phyloP scores from a whole-genome alignment of 2,329 filamentous ascomycete genomes.

The Aureobasidium uvarum region DNA sequence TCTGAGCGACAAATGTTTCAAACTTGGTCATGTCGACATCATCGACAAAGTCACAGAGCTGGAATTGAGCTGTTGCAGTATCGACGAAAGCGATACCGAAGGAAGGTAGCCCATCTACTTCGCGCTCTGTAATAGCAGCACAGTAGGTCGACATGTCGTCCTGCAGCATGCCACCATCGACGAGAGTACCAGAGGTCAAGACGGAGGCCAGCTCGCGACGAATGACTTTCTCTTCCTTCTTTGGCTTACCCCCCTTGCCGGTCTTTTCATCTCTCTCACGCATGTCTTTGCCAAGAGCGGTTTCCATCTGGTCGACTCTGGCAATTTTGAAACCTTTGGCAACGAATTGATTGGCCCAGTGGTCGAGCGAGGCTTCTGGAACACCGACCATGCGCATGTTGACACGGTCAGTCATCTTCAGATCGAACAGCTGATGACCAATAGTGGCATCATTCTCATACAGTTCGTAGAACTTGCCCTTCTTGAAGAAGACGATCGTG shows the following conservation, averaged over 20 bases:
- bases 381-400: constrained; percentile 99
- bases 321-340: constrained; percentile 98
- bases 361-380: constrained; percentile 88
- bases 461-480: constrained; percentile 98
- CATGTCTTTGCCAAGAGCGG: constrained; percentile 95
- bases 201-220: constrained; percentile 86
- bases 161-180: constrained; percentile 95
- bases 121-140: constrained; percentile 76
- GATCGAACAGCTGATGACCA: constrained; percentile 92
- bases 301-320: constrained; percentile 94
- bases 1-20: constrained; percentile 94
- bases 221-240: constrained; percentile 90
- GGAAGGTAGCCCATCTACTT: constrained; percentile 69
- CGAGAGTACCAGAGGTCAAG: constrained; percentile 85
- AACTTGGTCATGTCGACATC: constrained; percentile 94
- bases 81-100: constrained; percentile 96
- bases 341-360: constrained; percentile 98
- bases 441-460: constrained; percentile 98
- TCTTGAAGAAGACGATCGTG: constrained; percentile 98
- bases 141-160: constrained; percentile 98
- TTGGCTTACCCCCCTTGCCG: constrained; percentile 50
- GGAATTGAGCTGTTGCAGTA: constrained; percentile 93
- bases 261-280: constrained; percentile 72
- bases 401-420: constrained; percentile 95
- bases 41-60: constrained; percentile 86